Base-by-base conservation (phyloP, 768 basidiomycete genomes). In the Pholiota conissans region DNA sequence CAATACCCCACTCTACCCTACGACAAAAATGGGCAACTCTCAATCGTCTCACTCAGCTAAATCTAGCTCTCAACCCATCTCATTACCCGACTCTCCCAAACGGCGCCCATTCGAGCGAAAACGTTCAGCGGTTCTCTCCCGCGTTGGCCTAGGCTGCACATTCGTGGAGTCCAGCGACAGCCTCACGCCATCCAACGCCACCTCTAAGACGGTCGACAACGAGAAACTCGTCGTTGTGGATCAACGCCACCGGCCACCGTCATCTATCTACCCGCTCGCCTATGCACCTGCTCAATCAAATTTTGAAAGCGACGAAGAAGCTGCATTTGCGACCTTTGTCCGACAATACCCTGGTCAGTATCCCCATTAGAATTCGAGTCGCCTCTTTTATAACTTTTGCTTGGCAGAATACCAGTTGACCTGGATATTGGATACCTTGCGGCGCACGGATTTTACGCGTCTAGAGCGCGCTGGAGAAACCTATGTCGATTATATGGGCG, bases 401-500 rank as follows among this genome's bases (percentile, higher is more conserved):
- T 24, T 20, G 8, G 18, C 54, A 69, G 86, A 88, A 69, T 91
- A 89, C 62, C 78, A 79, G 48, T 75, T 75, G 14, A 90, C 89
- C 6, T 87, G 87, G 84, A 86, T 86, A 56, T 67, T 91, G 54
- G 89, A 91, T 64, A 78, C 82, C 0, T 78, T 90, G 14, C 83
- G 88, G 48, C 76, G 79, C 61, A 84, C 79, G 0, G 87, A 91
- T 68, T 89, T 82, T 61, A 58, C 75, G 4, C 74, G 88, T 51
- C 75, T 89, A 40, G 82, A 86, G 59, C 79, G 78, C 11, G 73
- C 75, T 8, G 83, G 83, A 5, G 89, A 92, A 73, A 87, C 86
- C 8, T 93, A 93, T 58, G 86, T 91, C 59, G 91, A 93, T 65
- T 93, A 89, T 61, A 93, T 93, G 89, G 91, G 91, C 28, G 90